Percentiles rank a stretch among this genome's conserved stretches.
These are phyloP conservation scores for Solanum hybrid DNA, from an alignment of 305 asterid genomes.

Conservation along the genomic window DNA sequence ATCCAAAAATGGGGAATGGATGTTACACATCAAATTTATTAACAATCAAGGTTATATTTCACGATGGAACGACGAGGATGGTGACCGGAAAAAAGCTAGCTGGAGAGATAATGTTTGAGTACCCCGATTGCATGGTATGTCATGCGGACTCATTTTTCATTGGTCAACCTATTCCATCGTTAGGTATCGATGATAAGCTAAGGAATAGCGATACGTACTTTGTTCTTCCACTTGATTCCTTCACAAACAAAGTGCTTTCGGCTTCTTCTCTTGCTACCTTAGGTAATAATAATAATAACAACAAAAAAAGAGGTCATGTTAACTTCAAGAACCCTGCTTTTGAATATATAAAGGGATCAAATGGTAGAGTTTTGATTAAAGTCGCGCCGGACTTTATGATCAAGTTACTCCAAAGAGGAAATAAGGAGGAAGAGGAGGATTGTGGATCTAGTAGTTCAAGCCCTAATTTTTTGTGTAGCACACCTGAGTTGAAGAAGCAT, in stretches of 20 bases:
- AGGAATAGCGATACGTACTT: conserved; percentile 46
- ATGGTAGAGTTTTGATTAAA: conserved; percentile 59
- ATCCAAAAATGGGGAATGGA: conserved; percentile 44
- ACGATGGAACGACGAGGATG: conserved; percentile 35
- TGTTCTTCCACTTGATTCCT: conserved; percentile 54
- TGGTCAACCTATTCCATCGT: conserved; percentile 56
- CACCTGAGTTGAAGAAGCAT: conserved; percentile 77
- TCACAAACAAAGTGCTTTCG: conserved; percentile 34
- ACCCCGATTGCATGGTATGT: conserved; percentile 60
- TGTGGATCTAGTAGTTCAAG: background rate
- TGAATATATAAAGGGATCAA: conserved; percentile 39
- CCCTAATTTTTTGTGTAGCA: conserved; percentile 35
- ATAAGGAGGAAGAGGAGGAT: background rate
- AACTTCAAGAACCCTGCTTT: conserved; percentile 44
- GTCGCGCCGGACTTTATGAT: conserved; percentile 50
- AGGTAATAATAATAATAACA: background rate
- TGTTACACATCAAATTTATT: conserved; percentile 13
- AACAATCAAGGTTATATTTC: conserved; percentile 27
- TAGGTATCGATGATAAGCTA: conserved; percentile 46
- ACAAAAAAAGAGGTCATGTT: conserved; percentile 18
- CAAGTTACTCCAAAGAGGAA: conserved; percentile 25
- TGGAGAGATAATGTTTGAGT: conserved; percentile 72
- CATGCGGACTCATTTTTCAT: conserved; percentile 71
- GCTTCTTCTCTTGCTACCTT: conserved; percentile 47
- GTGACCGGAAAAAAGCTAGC: conserved; percentile 39